These are phyloP conservation scores for Botryotinia convoluta DNA, from an alignment of 2,329 filamentous ascomycete genomes.

Conservation along the genomic window DNA sequence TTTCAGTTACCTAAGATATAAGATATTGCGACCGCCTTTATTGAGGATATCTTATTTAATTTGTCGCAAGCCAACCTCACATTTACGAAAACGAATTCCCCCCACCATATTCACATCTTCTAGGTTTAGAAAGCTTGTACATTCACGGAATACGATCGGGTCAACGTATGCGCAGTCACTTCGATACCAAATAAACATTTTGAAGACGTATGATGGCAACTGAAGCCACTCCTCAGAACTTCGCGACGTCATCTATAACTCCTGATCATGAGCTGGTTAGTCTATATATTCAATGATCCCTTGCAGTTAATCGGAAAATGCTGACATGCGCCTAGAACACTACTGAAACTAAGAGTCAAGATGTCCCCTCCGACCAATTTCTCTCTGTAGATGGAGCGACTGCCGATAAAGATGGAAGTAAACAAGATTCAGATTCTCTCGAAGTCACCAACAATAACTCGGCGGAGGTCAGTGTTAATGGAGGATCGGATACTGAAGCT, in stretches of 20 bases:
- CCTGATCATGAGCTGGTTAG: slow-evolving; percentile 38
- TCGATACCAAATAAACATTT: slow-evolving; percentile 34
- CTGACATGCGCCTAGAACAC: slow-evolving; percentile 36
- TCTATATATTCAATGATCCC: slow-evolving; percentile 4
- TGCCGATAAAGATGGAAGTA: slow-evolving; percentile 50
- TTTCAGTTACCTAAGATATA: background rate
- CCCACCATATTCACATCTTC: background rate
- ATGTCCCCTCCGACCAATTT: slow-evolving; percentile 42
- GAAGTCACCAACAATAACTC: slow-evolving; percentile 61
- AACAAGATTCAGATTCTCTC: slow-evolving; percentile 53
- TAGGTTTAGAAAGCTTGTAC: slow-evolving; percentile 24
- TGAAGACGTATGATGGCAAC: slow-evolving; percentile 63
- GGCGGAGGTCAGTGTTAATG: slow-evolving; percentile 66
- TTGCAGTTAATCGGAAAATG: slow-evolving; percentile 2
- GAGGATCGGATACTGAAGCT: slow-evolving; percentile 74
- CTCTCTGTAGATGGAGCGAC: slow-evolving; percentile 47
- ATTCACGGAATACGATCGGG: slow-evolving; percentile 8
- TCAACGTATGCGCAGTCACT: slow-evolving; percentile 36
- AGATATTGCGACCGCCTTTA: background rate
- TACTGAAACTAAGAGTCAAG: slow-evolving; percentile 51
- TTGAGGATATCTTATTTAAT: background rate
- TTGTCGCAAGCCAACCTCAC: slow-evolving; percentile 7
- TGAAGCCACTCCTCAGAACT: slow-evolving; percentile 55
- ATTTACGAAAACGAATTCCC: slow-evolving; percentile 10
- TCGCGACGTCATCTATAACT: slow-evolving; percentile 36